phyloP scores from a whole-genome alignment of 1,139 yeast genomes.

The Kurtzmaniella quercitrusa region DNA sequence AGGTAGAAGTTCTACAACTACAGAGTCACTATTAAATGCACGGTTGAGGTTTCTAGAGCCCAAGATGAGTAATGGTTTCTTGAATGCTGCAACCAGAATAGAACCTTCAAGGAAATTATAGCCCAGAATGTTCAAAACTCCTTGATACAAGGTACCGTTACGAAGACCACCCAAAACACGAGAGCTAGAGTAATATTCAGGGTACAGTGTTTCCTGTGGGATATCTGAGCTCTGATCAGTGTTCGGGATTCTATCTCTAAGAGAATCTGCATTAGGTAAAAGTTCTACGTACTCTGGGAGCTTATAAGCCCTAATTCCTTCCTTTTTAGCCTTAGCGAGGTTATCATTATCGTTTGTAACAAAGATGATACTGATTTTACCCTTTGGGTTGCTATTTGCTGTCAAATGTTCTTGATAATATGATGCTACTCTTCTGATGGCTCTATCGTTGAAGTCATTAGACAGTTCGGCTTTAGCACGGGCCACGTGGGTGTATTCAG shows the following conservation, averaged over 20 bases:
- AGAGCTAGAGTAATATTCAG: conserved; percentile 75
- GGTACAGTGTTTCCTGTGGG: conserved; percentile 56
- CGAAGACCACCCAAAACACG: conserved; percentile 87
- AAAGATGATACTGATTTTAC: conserved; percentile 45
- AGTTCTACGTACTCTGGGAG: conserved; percentile 65
- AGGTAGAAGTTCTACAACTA: conserved; percentile 86
- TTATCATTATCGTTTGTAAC: conserved; percentile 78
- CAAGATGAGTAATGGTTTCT: conserved; percentile 74
- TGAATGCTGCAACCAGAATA: conserved; percentile 67
- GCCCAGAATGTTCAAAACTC: conserved; percentile 72
- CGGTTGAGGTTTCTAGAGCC: conserved; percentile 87
- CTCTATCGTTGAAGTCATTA: conserved; percentile 89
- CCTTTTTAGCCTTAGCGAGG: conserved; percentile 50
- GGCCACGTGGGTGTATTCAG: conserved; percentile 61
- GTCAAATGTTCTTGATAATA: conserved; percentile 73
- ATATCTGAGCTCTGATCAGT: conserved; percentile 23
- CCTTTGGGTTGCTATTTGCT: conserved; percentile 13
- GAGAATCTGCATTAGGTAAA: conserved; percentile 69
- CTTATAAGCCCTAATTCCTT: conserved; percentile 49
- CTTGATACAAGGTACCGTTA: conserved; percentile 85
- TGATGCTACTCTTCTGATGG: conserved; percentile 69
- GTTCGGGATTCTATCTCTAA: conserved; percentile 77
- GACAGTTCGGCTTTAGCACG: conserved; percentile 68
- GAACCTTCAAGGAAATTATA: conserved; percentile 89
- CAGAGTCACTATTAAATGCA: conserved; percentile 88